Evolutionary conservation across 352 stramenopile species (phyloP), one percentile per base, ranked within the genome.

Genomic region (Pythium diclinum): DNA sequence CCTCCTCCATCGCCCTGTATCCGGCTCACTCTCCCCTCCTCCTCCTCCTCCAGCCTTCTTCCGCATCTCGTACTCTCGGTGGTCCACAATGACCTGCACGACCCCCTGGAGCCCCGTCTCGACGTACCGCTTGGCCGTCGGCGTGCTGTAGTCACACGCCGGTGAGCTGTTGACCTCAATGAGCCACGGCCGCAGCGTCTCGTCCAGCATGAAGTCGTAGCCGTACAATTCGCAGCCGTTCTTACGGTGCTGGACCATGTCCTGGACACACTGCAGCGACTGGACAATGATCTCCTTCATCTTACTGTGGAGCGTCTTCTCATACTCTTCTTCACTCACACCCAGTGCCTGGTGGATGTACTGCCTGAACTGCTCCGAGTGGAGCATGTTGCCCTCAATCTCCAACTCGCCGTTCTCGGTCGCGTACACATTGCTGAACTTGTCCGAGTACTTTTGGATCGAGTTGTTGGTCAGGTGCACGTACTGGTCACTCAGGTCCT

Each of bases 401-500:
- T 70, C 67, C 67, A 88, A 81, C 47, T 74, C 72, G 30, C 80
- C 83, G 61, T 91, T 82, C 14, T 82, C 78, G 2, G 81, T 90
- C 2, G 72, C 68, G 63, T 93, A 92, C 14, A 84, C 76, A 53
- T 90, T 74, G 61, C 93, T 67, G 63, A 97, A 97, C 56, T 96
- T 95, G 63, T 96, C 81, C 53, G 76, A 91, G 67, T 95, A 84
- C 76, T 98, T 98, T 65, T 92, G 85, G 67, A 98, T 97, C 49
- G 78, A 95, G 77, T 98, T 98, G 76, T 98, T 98, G 33, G 93
- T 96, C 38, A 98, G 67, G 70, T 98, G 93, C 53, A 98, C 85
- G 78, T 94, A 97, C 61, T 83, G 75, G 67, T 98, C 91, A 13
- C 68, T 82, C 51, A 93, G 59, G 63, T 95, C 81, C n/a, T 90